Base-by-base conservation (phyloP, 176 grass and related monocot species). In the Raddia distichophylla region DNA sequence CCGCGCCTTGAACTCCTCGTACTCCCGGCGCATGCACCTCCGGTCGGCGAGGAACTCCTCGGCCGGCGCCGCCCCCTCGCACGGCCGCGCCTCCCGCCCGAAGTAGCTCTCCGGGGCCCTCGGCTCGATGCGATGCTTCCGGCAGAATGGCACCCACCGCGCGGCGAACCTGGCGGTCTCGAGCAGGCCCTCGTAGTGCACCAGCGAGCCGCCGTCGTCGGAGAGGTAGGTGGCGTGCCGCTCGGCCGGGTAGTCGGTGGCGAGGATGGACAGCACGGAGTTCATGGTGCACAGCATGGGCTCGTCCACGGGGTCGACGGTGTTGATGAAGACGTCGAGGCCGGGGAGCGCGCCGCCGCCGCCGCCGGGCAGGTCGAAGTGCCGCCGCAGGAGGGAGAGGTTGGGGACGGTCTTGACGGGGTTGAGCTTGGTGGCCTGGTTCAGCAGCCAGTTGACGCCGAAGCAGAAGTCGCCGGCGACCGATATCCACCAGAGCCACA, bases 221-320 rank as follows among this genome's bases (percentile, higher is more conserved):
- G 74, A 76, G 57, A 76, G 6, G 74, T 76, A 76, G 40, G n/a
- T 15, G 1, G 74, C 74, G 12, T 60, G 2, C 74, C 12, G 44
- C 1, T 17, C 74, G 7, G 2, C 74, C 8, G 74, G 74, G 42
- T 76, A 76, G 74, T 76, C 56, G 3, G 57, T 10, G n/a, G 74
- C 74, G 19, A 76, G 74, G 56, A 76, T 76, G 56, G 74, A 76
- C 3, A 76, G 19, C 40, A 76, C 2, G 42, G 56, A 60, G 55
- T 76, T 76, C 73, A 60, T 46, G 35, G 73, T 76, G 56, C 14
- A 59, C 0, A 76, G 57, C 42, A 61, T 20, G 2, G 74, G 74
- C 74, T 76, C 74, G n/a, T 76, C 43, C 18, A 60, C 7, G 37
- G 74, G 74, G 42, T 76, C 74, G 40, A 47, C 74, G 40, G 74